These are phyloP conservation scores for Pseudonectria foliicola DNA, from an alignment of 2,329 filamentous ascomycete genomes.

Conservation along the genomic window DNA sequence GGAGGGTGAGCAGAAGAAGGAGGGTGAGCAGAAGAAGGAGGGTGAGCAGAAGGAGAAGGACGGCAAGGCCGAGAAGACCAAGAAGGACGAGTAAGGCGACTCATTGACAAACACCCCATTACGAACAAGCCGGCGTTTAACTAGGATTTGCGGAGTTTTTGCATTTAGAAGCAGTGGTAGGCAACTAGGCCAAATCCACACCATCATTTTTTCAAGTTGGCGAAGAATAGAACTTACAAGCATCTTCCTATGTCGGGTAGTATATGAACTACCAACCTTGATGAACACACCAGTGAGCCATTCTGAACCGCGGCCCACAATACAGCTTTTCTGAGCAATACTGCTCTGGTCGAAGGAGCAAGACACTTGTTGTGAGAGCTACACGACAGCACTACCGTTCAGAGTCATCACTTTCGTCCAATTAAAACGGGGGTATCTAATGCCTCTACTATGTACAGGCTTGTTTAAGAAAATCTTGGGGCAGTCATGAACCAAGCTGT, in stretches of 20 bases:
- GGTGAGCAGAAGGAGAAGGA: constrained; percentile 5
- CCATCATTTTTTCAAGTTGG: not conserved
- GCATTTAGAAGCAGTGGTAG: no score
- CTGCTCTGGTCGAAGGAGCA: no score
- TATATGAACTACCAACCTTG: constrained; percentile 4
- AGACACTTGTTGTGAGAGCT: no score
- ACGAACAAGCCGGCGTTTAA: no score
- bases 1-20: constrained; percentile 3
- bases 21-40: constrained; percentile 4
- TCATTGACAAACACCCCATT: constrained; percentile 2
- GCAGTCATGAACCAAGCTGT: constrained; percentile 10
- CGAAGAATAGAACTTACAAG: no score
- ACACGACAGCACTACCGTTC: not conserved
- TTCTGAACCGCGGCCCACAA: no score
- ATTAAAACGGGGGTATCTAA: constrained; percentile 22
- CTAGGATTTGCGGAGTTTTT: no score
- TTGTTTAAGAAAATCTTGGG: constrained; percentile 18
- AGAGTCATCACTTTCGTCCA: constrained; percentile 19
- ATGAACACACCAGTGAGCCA: no score
- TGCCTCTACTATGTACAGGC: constrained; percentile 15
- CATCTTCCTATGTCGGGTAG: no score
- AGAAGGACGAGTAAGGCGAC: constrained; percentile 9
- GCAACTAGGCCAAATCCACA: not conserved
- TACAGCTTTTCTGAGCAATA: no score
- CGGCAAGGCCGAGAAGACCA: constrained; percentile 6